phyloP scores from a whole-genome alignment of 352 stramenopile genomes.

The Globisporangium okanoganense region DNA sequence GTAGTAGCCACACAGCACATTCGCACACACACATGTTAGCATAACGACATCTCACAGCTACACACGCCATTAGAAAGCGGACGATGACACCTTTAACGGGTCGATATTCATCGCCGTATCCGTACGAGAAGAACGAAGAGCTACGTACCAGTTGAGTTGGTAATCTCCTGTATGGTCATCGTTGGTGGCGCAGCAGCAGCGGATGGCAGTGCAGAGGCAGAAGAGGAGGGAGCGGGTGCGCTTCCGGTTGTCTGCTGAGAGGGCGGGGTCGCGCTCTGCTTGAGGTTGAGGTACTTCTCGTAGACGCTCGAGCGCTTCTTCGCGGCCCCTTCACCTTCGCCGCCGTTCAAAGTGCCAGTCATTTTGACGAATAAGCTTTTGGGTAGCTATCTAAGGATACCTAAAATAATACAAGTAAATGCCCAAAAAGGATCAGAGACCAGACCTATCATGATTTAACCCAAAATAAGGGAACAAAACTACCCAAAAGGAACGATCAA shows the following conservation, averaged over 20 bases:
- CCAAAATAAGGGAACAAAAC: no score
- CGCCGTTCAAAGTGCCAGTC: constrained; percentile 11
- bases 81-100: background rate
- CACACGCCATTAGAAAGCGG: no score
- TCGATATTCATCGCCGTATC: background rate
- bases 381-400: no score
- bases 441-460: no score
- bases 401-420: no score
- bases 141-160: constrained; percentile 47
- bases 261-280: constrained; percentile 23
- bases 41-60: background rate
- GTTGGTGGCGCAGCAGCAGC: background rate
- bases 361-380: constrained; percentile 6
- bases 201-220: background rate
- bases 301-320: constrained; percentile 29
- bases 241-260: background rate
- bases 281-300: constrained; percentile 53
- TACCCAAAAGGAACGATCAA: no score
- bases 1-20: background rate
- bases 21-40: background rate
- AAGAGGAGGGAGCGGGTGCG: background rate
- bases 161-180: constrained; percentile 28
- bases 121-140: background rate
- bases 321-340: background rate
- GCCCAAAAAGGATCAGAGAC: no score